A percentile compares a stretch with the other conserved stretches of the same genome.
phyloP scores from a whole-genome alignment of 495 filamentous ascomycete species.

The Xeromyces bisporus region DNA sequence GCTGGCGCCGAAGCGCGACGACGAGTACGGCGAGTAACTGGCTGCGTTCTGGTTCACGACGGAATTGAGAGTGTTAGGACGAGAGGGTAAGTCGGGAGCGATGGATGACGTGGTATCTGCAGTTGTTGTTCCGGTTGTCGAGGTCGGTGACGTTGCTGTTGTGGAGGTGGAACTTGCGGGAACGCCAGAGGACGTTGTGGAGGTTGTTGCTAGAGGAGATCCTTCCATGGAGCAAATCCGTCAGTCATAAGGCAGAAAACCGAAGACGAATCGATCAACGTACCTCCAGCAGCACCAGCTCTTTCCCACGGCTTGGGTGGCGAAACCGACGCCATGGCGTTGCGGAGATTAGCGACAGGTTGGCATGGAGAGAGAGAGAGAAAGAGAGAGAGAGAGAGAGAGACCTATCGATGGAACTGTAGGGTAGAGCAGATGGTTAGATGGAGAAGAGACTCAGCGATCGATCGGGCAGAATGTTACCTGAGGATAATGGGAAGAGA shows the following conservation, averaged over 20 bases:
- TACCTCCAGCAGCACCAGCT: slow-evolving; percentile 43
- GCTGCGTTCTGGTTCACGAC: slow-evolving; percentile 72
- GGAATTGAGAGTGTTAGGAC: slow-evolving; percentile 57
- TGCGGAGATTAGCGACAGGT: slow-evolving; percentile 12
- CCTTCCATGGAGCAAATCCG: slow-evolving; percentile 13
- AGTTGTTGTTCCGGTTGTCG: slow-evolving; percentile 18
- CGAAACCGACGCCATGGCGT: slow-evolving; percentile 43
- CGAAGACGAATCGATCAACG: slow-evolving; percentile 19
- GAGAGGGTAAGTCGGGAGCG: slow-evolving; percentile 60
- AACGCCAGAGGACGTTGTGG: slow-evolving; percentile 23
- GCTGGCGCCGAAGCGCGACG: slow-evolving; percentile 39
- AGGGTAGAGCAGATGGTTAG: not conserved
- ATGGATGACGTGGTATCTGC: slow-evolving; percentile 13
- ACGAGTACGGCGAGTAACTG: slow-evolving; percentile 61
- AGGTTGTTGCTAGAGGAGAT: slow-evolving; percentile 19
- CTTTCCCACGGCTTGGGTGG: slow-evolving; percentile 96
- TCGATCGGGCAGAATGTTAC: not conserved
- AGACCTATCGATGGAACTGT: not conserved
- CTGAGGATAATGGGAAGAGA: slow-evolving; percentile 3
- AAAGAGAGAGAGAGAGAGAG: not conserved
- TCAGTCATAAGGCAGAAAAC: slow-evolving; percentile 2
- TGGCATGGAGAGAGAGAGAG: slow-evolving; percentile 14
- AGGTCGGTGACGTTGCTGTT: slow-evolving; percentile 20
- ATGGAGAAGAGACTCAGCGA: slow-evolving; percentile 1
- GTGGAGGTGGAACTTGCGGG: slow-evolving; percentile 19